Conservation (phyloP, 2,329 filamentous ascomycete genomes). For the Cercospora citrullina region DNA sequence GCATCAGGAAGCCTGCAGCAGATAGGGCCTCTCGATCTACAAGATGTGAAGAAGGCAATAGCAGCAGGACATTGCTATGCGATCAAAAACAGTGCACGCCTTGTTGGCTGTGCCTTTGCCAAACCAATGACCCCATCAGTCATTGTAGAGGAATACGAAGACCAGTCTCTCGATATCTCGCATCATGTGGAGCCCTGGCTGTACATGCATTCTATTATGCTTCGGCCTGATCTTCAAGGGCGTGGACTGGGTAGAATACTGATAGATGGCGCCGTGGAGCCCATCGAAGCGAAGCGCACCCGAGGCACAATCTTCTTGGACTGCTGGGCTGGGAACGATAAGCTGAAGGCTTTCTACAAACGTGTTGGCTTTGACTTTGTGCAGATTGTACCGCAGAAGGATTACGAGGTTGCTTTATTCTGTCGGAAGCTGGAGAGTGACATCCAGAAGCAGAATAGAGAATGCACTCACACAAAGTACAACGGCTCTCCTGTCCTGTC, state of each 20-base stretch:
- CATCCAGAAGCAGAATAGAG: background rate
- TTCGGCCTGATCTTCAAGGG: slow-evolving; percentile 14
- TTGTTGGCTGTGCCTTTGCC: background rate
- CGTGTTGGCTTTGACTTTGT: slow-evolving; percentile 13
- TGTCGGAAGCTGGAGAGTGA: background rate
- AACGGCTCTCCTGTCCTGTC: background rate
- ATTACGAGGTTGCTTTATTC: slow-evolving; percentile 20
- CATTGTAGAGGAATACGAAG: slow-evolving; percentile 3
- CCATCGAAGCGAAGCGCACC: background rate
- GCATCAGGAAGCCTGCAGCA: slow-evolving; percentile 19
- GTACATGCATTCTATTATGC: slow-evolving; percentile 20
- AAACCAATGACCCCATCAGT: background rate
- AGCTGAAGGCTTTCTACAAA: slow-evolving; percentile 18
- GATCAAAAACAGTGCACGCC: background rate
- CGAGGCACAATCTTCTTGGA: slow-evolving; percentile 18
- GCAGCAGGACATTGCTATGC: background rate
- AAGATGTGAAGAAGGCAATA: background rate
- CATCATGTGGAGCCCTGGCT: slow-evolving; percentile 11
- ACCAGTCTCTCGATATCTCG: background rate
- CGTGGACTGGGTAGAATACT: slow-evolving; percentile 10
- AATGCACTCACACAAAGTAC: background rate
- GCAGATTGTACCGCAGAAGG: slow-evolving; percentile 13
- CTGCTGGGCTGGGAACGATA: slow-evolving; percentile 22
- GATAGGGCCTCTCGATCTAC: background rate
- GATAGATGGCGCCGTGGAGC: background rate